phyloP scores from a whole-genome alignment of 2,329 filamentous ascomycete species.

The Aspergillus jensenii region DNA sequence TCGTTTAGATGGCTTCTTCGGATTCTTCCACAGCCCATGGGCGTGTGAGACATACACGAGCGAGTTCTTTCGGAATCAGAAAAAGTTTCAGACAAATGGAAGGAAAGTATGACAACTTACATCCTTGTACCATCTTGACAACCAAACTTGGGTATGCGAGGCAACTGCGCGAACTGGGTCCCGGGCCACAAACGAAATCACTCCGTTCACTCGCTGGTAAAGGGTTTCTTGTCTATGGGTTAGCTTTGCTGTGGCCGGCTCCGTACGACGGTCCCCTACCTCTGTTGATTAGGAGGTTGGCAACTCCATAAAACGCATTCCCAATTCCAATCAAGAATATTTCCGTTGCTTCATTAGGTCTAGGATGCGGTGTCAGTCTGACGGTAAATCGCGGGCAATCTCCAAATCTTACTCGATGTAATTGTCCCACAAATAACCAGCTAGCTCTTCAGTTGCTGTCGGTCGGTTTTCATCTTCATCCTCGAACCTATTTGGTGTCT shows the following conservation, averaged over 20 bases:
- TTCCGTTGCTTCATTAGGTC: constrained; percentile 65
- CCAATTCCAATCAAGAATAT: constrained; percentile 87
- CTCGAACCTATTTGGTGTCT: constrained; percentile 41
- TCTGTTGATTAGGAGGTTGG: constrained; percentile 75
- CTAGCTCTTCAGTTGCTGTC: constrained; percentile 64
- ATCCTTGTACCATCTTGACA: constrained; percentile 79
- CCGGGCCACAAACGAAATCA: constrained; percentile 79
- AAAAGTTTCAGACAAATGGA: not conserved
- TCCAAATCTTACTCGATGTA: constrained; percentile 68
- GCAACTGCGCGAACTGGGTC: constrained; percentile 75
- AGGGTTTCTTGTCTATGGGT: constrained; percentile 51
- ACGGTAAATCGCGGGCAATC: not conserved
- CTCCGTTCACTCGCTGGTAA: constrained; percentile 65
- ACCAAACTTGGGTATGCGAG: constrained; percentile 66
- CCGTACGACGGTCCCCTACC: constrained; percentile 49
- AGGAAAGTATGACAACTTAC: constrained; percentile 32
- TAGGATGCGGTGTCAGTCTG: constrained; percentile 19
- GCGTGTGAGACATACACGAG: constrained; percentile 72
- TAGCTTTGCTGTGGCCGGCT: constrained; percentile 5
- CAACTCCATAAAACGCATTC: constrained; percentile 81
- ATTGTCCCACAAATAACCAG: constrained; percentile 93
- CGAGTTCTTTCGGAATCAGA: constrained; percentile 55
- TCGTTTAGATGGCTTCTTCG: constrained; percentile 55
- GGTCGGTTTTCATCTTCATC: constrained; percentile 53
- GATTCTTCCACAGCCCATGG: constrained; percentile 73